phyloP scores from a whole-genome alignment of 2,329 filamentous ascomycete species.

The Ceratocystiopsis minuta region DNA sequence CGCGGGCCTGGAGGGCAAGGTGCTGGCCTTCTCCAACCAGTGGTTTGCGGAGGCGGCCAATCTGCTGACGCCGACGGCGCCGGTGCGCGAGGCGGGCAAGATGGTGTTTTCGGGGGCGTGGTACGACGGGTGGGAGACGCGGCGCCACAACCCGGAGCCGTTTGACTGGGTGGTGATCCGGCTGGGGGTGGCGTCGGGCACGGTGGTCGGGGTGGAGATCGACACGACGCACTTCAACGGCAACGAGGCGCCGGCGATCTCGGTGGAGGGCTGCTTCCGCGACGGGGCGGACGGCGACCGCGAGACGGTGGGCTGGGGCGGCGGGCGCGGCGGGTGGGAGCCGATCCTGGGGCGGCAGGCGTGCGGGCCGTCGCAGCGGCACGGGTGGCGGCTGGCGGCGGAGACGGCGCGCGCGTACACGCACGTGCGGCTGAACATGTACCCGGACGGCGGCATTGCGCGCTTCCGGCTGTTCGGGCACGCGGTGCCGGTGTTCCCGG shows the following conservation, averaged over 20 bases:
- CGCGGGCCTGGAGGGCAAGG: constrained; percentile 40
- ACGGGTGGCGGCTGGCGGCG: constrained; percentile 49
- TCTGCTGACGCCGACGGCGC: constrained; percentile 43
- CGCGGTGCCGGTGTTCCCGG: constrained; percentile 59
- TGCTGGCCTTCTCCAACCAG: constrained; percentile 48
- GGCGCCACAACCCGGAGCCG: constrained; percentile 43
- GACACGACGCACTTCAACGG: constrained; percentile 70
- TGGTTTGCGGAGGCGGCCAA: constrained; percentile 51
- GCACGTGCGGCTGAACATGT: constrained; percentile 69
- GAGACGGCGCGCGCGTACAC: constrained; percentile 52
- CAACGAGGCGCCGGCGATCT: constrained; percentile 65
- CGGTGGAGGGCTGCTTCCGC: constrained; percentile 58
- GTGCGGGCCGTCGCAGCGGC: constrained; percentile 56
- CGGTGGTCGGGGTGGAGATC: constrained; percentile 56
- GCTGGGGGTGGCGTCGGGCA: constrained; percentile 52
- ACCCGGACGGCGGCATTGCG: constrained; percentile 69
- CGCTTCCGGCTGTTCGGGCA: constrained; percentile 61
- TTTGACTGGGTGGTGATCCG: constrained; percentile 52
- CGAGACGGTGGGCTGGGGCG: constrained; percentile 45
- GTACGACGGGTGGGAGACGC: constrained; percentile 56
- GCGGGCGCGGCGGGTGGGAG: constrained; percentile 46
- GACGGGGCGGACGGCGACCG: constrained; percentile 29
- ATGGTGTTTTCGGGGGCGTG: constrained; percentile 53
- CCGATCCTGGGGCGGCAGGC: constrained; percentile 50
- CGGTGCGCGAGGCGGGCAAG: constrained; percentile 45